Base-by-base conservation (phyloP, 129 eudicot species). In the Chrysanthemum lavandulifolium region DNA sequence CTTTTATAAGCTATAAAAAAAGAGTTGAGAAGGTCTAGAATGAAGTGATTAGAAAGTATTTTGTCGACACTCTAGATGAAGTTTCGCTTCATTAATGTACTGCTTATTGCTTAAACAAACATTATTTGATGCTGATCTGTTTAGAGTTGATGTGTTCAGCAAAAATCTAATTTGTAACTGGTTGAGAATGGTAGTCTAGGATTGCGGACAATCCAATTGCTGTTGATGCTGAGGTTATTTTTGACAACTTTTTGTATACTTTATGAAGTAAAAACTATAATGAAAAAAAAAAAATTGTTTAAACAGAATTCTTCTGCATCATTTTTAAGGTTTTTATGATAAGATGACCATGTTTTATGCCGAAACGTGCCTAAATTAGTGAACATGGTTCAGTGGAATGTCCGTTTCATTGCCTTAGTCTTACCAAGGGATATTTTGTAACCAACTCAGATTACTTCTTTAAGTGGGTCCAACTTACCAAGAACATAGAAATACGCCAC, bases 181-280 rank as follows among this genome's bases (percentile, higher is more conserved):
- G 54, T 54, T 50, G 69, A 52, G 48, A 11, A 49, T 4, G 51
- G 29, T 12, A 54, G 73, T 52, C 60, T 48, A 61, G 61, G 25
- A 62, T 25, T 21, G 50, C 60, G 25, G 61, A 25, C 76, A 25
- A 6, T 50, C 48, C 21, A 68, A n/a, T 9, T 25, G 48, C 25
- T 68, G 7, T 43, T 47, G 33, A 18, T 47, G 33, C 19, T 45
- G 11, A 53, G 16, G 14, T 2, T 27, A 54, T 15, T 53, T 15
- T 53, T 15, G 63, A 69, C 13, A 25, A 14, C 25, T 10, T 29
- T 19, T 69, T 27, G 12, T 33, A 31, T 15, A n/a, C 51, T 29
- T 69, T 27, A 56, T 53, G 47, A 7, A 40, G 9, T 40, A 40
- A 40, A 40, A 40, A 52, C 1, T 10, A 52, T 3, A 25, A 29